phyloP scores from a whole-genome alignment of 345 rosid genomes.

The Hibiscus tridactylites region DNA sequence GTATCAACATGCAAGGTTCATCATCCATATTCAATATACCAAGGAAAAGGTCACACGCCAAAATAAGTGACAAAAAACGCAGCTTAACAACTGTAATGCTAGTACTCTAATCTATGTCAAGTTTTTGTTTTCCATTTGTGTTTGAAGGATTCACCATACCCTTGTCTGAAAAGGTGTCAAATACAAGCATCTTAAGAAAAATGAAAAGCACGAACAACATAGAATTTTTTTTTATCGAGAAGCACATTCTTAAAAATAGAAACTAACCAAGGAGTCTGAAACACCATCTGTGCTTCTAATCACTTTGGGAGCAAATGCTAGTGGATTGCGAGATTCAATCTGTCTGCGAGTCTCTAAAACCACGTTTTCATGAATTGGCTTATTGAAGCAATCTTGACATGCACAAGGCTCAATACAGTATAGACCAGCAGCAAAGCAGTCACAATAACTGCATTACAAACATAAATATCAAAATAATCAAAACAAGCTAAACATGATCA shows the following conservation, averaged over 20 bases:
- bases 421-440: slow-evolving; percentile 78
- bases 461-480: not conserved
- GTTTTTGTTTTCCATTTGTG: no score
- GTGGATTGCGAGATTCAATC: slow-evolving; percentile 64
- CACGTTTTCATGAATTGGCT: slow-evolving; percentile 38
- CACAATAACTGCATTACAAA: slow-evolving; percentile 51
- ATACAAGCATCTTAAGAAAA: not conserved
- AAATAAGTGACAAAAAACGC: no score
- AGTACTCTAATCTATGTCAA: no score
- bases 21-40: no score
- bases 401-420: slow-evolving; percentile 66
- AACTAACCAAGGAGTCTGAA: slow-evolving; percentile 34
- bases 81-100: no score
- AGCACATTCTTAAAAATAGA: slow-evolving; percentile 3
- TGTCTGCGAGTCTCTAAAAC: slow-evolving; percentile 45
- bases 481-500: not conserved
- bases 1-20: no score
- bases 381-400: slow-evolving; percentile 66
- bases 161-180: not conserved
- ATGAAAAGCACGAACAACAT: not conserved
- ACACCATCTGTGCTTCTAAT: slow-evolving; percentile 27
- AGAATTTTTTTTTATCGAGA: not conserved
- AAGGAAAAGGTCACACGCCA: no score
- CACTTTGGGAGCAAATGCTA: slow-evolving; percentile 83
- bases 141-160: not conserved